Base-by-base conservation (phyloP, 805 yeast genomes). In the Lachancea kluyveri region DNA sequence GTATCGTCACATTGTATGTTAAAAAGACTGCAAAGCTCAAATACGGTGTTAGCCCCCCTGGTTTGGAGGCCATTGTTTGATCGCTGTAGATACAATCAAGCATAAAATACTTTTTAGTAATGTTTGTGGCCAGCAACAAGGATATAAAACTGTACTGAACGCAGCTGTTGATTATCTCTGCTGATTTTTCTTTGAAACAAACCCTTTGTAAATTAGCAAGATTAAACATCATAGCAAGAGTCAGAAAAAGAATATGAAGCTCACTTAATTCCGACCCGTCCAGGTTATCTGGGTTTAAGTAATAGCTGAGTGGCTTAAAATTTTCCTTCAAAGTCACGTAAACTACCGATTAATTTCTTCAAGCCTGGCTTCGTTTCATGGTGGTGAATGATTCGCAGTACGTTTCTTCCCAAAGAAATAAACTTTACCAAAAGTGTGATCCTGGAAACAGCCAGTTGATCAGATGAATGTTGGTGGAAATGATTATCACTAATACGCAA, bases 221-320 rank as follows among this genome's bases (percentile, higher is more conserved):
- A 11, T 25, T 20, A 13, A 21, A 19, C 10, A 28, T n/a, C 24
- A 19, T 8, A 8, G 25, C 9, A 3, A 33, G 18, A 4, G 19
- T 21, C 7, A n/a, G 16, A n/a, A 24, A 6, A 12, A 19, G 24
- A 3, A 28, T 6, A 11, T 33, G 28, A 10, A 33, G 24, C 17
- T 33, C 37, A 7, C 29, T 18, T 13, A 33, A 28, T 6, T 10
- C 9, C 9, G 24, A 21, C 6, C 9, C 17, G 13, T 19, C 20
- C 15, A 33, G 16, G 12, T 33, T 33, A 9, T 28, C 33, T 7
- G 15, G 25, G 5, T 28, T 17, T 13, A 6, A 9, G 22, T 33
- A 33, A 21, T 24, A 28, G 5, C 12, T 12, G 4, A 28, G 10
- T 9, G 32, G 37, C 25, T 17, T 28, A 22, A 33, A 33, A 4